A percentile compares a stretch with the other conserved stretches of the same genome.
These are phyloP conservation scores for Suhomyces kunorum DNA, from an alignment of 1,139 yeast genomes.

Conservation along the genomic window DNA sequence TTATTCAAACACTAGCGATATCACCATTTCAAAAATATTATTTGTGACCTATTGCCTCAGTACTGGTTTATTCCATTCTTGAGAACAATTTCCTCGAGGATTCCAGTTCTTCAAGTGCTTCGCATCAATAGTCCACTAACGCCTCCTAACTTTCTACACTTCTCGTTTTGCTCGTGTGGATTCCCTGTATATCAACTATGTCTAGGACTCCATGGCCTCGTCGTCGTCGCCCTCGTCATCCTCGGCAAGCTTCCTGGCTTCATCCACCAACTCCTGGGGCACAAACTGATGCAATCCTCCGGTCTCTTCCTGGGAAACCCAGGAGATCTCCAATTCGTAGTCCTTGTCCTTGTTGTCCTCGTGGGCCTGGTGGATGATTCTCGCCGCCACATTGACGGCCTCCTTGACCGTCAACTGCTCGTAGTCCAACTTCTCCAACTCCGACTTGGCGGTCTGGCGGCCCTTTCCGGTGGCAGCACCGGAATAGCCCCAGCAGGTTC, in stretches of 20 bases:
- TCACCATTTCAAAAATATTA: too few species aligned
- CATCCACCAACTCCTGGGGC: constrained; percentile 74
- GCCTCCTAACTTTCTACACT: not conserved
- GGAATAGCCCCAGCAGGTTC: constrained; percentile 93
- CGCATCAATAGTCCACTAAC: too few species aligned
- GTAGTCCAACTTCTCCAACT: constrained; percentile 84
- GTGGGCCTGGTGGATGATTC: constrained; percentile 88
- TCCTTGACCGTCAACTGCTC: constrained; percentile 70
- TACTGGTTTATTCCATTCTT: too few species aligned
- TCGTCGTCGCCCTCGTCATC: constrained; percentile 79
- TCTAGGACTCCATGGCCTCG: constrained; percentile 33
- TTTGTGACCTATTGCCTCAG: too few species aligned
- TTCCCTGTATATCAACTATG: constrained; percentile 1
- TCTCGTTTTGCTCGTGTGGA: not conserved
- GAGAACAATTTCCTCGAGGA: too few species aligned
- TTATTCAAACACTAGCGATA: too few species aligned
- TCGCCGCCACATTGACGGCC: constrained; percentile 92
- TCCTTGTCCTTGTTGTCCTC: constrained; percentile 98
- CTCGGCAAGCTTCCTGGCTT: constrained; percentile 81
- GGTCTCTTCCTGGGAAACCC: constrained; percentile 76
- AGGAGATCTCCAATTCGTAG: constrained; percentile 89
- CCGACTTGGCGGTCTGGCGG: constrained; percentile 93
- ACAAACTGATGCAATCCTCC: constrained; percentile 79
- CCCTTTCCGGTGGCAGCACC: constrained; percentile 99
- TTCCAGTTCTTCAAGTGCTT: too few species aligned